Evolutionary conservation across 1,284 basidiomycete genomes (phyloP).

Genomic region (Erythrobasidium hasegawianum): DNA sequence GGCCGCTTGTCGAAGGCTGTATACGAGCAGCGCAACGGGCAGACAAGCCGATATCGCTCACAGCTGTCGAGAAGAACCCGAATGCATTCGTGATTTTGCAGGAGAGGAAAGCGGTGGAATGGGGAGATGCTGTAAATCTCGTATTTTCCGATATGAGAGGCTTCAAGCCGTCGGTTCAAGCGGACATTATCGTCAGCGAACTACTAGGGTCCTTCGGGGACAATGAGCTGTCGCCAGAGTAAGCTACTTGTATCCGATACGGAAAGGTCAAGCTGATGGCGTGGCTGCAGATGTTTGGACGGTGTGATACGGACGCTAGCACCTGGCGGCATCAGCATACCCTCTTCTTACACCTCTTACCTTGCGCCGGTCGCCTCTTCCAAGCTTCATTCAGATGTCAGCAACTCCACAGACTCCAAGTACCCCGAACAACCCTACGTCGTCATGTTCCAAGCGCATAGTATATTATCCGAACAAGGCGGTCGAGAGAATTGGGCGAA

Average conservation of each 20-base stretch:
- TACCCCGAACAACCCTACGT: conserved; percentile 87
- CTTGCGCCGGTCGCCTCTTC: conserved; percentile 89
- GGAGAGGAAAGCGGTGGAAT: conserved; percentile 71
- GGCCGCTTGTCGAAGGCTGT: conserved; percentile 81
- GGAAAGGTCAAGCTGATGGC: neutral
- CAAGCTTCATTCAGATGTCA: conserved; percentile 77
- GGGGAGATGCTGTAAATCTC: conserved; percentile 75
- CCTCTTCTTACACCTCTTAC: conserved; percentile 90
- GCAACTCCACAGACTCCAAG: conserved; percentile 51
- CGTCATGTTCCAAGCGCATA: conserved; percentile 92
- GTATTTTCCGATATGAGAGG: conserved; percentile 91
- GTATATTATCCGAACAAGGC: conserved; percentile 70
- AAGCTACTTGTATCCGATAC: conserved; percentile 52
- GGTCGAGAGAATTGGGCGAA: conserved; percentile 60
- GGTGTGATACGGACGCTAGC: conserved; percentile 43
- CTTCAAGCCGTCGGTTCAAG: conserved; percentile 72
- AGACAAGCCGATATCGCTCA: conserved; percentile 61
- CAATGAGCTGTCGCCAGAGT: conserved; percentile 93
- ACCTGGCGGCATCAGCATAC: conserved; percentile 79
- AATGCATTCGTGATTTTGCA: conserved; percentile 88
- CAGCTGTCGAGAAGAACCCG: conserved; percentile 94
- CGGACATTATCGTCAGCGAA: conserved; percentile 93
- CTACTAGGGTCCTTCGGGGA: conserved; percentile 97
- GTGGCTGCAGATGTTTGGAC: conserved; percentile 39
- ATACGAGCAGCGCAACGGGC: conserved; percentile 73